These are phyloP conservation scores for Venturia oleaginea DNA, from an alignment of 2,329 filamentous ascomycete species.

Conservation along the genomic window DNA sequence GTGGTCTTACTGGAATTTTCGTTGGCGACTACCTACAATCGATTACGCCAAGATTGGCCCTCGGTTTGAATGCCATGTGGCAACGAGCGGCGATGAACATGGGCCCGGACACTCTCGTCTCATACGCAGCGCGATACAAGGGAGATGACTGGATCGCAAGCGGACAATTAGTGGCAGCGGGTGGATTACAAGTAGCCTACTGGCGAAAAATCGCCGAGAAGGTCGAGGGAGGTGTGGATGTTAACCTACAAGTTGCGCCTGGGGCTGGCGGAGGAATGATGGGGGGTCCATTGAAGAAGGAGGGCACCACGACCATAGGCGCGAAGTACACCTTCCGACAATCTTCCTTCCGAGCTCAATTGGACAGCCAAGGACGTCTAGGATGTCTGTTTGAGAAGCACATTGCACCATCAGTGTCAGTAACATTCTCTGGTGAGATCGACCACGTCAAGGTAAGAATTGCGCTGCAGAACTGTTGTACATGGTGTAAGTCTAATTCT, in stretches of 20 bases:
- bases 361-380: constrained; percentile 91
- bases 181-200: constrained; percentile 82
- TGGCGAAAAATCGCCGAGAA: constrained; percentile 90
- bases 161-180: constrained; percentile 72
- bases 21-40: constrained; percentile 95
- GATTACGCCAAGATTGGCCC: constrained; percentile 73
- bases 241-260: constrained; percentile 70
- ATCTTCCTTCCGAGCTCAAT: constrained; percentile 89
- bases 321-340: constrained; percentile 98
- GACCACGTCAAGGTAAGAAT: constrained; percentile 83
- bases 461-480: not conserved
- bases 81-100: constrained; percentile 76
- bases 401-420: constrained; percentile 80
- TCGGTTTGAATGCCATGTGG: constrained; percentile 91
- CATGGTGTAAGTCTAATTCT: constrained; percentile 20
- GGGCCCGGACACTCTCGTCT: constrained; percentile 82
- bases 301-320: constrained; percentile 83
- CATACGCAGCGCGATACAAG: constrained; percentile 89
- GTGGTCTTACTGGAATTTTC: constrained; percentile 87
- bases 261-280: constrained; percentile 55
- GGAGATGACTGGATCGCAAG: constrained; percentile 86
- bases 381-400: constrained; percentile 92
- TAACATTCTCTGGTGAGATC: constrained; percentile 94
- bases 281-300: constrained; percentile 67
- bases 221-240: constrained; percentile 91